These are phyloP conservation scores for Ensete glaucum DNA, from an alignment of 176 grass and related monocot genomes.

Conservation along the genomic window DNA sequence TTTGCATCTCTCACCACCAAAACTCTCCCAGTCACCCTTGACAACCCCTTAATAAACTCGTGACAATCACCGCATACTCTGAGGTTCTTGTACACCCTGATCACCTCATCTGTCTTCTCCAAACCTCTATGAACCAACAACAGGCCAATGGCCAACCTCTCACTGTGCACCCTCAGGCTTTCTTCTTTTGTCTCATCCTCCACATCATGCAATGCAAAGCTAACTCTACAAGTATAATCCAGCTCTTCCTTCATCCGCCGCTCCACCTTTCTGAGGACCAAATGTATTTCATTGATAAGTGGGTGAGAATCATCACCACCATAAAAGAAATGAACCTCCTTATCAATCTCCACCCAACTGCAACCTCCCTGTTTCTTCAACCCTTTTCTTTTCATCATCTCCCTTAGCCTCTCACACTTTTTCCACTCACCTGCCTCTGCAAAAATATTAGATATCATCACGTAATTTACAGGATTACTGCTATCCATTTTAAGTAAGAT, in stretches of 20 bases:
- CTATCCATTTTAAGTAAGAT: constrained; percentile 24
- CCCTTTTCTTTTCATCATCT: constrained; percentile 23
- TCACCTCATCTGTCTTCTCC: constrained; percentile 2
- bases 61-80: constrained; percentile 20
- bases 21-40: neutral
- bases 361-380: constrained; percentile 43
- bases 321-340: constrained; percentile 43
- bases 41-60: constrained; percentile 34
- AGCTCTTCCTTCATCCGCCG: constrained; percentile 33
- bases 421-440: constrained; percentile 33
- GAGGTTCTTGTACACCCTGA: constrained; percentile 50
- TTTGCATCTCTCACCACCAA: constrained; percentile 38
- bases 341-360: constrained; percentile 45
- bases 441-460: constrained; percentile 36
- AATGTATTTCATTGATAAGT: constrained; percentile 15
- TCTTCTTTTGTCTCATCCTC: constrained; percentile 37
- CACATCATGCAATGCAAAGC: constrained; percentile 29
- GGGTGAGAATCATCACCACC: constrained; percentile 27
- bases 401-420: constrained; percentile 24
- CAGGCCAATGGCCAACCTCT: constrained; percentile 38
- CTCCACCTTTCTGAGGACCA: constrained; percentile 27
- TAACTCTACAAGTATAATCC: constrained; percentile 18
- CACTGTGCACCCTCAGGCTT: constrained; percentile 38
- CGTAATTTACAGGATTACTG: constrained; percentile 35
- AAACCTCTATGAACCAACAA: constrained; percentile 16